These are phyloP conservation scores for Phytophthora crassamura DNA, from an alignment of 352 stramenopile genomes.

Conservation along the genomic window DNA sequence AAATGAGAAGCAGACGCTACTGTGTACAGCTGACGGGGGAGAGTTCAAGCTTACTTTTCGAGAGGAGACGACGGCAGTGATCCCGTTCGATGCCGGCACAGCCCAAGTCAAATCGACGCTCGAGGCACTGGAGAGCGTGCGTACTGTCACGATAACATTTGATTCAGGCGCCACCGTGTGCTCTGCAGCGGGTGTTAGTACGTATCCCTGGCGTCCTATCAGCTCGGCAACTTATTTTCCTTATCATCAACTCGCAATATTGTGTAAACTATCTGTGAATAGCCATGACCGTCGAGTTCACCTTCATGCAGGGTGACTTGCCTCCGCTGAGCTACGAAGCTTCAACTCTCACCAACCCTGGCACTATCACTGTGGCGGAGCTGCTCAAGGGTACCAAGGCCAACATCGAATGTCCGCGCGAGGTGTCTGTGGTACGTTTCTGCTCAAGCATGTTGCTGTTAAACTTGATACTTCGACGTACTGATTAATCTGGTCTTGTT, in stretches of 20 bases:
- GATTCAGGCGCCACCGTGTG: slow-evolving; percentile 46
- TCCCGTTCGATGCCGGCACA: slow-evolving; percentile 52
- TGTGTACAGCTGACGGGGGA: slow-evolving; percentile 58
- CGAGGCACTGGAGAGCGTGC: slow-evolving; percentile 61
- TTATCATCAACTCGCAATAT: no score
- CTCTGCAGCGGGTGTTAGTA: slow-evolving; percentile 46
- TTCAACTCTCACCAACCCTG: slow-evolving; percentile 46
- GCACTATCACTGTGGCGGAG: slow-evolving; percentile 42
- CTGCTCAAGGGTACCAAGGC: slow-evolving; percentile 72
- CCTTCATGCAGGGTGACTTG: slow-evolving; percentile 69
- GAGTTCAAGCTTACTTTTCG: slow-evolving; percentile 80
- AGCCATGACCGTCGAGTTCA: slow-evolving; percentile 75
- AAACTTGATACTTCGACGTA: slow-evolving; percentile 1
- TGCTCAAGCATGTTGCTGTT: background rate
- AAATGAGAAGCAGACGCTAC: slow-evolving; percentile 75
- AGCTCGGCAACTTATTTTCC: slow-evolving; percentile 1
- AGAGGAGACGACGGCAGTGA: slow-evolving; percentile 59
- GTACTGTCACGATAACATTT: slow-evolving; percentile 65
- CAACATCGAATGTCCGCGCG: slow-evolving; percentile 79
- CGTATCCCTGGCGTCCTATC: slow-evolving; percentile 2
- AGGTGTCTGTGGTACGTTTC: slow-evolving; percentile 68
- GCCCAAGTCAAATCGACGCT: slow-evolving; percentile 58
- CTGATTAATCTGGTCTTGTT: background rate
- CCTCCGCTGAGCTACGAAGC: slow-evolving; percentile 46
- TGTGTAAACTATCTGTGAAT: no score